Conservation (phyloP, 768 basidiomycete species). For the Gloeophyllum trabeum region DNA sequence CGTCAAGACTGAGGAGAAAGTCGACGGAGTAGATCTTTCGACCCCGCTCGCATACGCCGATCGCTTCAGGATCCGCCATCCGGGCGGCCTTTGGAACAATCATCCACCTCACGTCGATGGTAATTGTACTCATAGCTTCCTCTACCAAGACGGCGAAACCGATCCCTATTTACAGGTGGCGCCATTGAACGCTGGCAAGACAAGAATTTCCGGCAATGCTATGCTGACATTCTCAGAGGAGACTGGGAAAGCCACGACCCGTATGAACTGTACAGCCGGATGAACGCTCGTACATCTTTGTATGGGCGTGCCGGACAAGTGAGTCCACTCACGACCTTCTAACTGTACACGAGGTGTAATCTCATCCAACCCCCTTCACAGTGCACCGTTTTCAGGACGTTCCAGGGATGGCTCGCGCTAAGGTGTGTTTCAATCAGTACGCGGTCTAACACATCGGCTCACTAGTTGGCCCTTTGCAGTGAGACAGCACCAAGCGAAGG, state of each 20-base stretch:
- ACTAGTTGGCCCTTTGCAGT: no score
- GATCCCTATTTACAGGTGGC: slow-evolving; percentile 27
- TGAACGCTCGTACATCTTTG: slow-evolving; percentile 45
- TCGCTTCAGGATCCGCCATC: slow-evolving; percentile 58
- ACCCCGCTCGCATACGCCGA: slow-evolving; percentile 71
- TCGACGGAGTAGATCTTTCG: slow-evolving; percentile 35
- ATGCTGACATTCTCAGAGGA: slow-evolving; percentile 30
- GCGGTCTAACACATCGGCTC: background rate
- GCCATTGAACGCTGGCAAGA: slow-evolving; percentile 38
- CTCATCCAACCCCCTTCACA: slow-evolving; percentile 11
- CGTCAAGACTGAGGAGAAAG: slow-evolving; percentile 20
- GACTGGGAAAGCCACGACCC: slow-evolving; percentile 41
- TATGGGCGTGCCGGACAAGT: no score
- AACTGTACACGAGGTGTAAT: background rate
- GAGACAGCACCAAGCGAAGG: slow-evolving; percentile 47
- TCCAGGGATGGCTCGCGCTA: slow-evolving; percentile 46
- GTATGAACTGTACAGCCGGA: slow-evolving; percentile 33
- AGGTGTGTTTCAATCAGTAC: slow-evolving; percentile 12
- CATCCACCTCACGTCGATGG: slow-evolving; percentile 46
- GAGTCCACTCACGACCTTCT: slow-evolving; percentile 33
- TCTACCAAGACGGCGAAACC: slow-evolving; percentile 24
- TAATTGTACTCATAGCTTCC: slow-evolving; percentile 4
- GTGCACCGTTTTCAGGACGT: slow-evolving; percentile 45
- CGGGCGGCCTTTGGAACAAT: slow-evolving; percentile 57
- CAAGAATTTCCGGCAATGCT: slow-evolving; percentile 26